Evolutionary conservation across 495 filamentous ascomycete species (phyloP).

Genomic region (Parathielavia appendiculata): DNA sequence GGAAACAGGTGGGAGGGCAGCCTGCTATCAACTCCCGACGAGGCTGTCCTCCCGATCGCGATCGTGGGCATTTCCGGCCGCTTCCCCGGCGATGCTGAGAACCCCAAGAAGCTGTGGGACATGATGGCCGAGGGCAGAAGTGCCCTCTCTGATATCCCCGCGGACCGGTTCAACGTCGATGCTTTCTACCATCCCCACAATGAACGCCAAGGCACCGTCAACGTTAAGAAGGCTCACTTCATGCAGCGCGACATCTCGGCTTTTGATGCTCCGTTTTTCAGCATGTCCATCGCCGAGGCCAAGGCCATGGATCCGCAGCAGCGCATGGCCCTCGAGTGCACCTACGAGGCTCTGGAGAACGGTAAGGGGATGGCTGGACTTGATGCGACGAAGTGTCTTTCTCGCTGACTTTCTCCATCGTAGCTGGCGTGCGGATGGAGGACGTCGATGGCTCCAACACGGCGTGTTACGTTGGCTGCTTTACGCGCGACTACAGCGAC

Average conservation of each 20-base stretch:
- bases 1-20: too few species aligned
- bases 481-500: not conserved
- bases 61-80: conserved; percentile 38
- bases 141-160: conserved; percentile 18
- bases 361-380: conserved; percentile 29
- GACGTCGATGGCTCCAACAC: conserved; percentile 1
- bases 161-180: conserved; percentile 33
- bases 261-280: conserved; percentile 56
- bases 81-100: conserved; percentile 33
- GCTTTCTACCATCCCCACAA: conserved; percentile 28
- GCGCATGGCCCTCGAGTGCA: conserved; percentile 64
- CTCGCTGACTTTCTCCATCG: not conserved
- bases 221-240: conserved; percentile 27
- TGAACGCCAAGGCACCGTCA: conserved; percentile 4
- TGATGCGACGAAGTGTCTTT: not conserved
- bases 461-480: not conserved
- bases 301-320: conserved; percentile 68
- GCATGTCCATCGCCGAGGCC: conserved; percentile 53
- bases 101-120: conserved; percentile 14
- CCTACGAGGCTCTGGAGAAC: conserved; percentile 77
- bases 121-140: conserved; percentile 19
- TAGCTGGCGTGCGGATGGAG: conserved; percentile 8
- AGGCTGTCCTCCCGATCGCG: conserved; percentile 22
- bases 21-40: not conserved
- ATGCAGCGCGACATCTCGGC: conserved; percentile 39